These are phyloP conservation scores for Quercus suber DNA, from an alignment of 306 rosid species.

Conservation along the genomic window DNA sequence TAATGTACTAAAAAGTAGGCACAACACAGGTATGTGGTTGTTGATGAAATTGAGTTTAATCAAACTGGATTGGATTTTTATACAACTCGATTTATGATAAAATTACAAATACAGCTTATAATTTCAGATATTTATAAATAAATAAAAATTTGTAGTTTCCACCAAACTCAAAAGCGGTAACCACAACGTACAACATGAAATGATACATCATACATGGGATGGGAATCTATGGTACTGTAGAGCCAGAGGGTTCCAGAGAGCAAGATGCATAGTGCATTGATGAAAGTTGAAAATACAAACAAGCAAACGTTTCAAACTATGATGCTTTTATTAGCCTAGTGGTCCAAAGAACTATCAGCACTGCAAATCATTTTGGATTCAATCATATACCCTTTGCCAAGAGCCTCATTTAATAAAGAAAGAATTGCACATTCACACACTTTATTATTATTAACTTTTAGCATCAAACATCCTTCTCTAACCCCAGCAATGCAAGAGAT, in stretches of 20 bases:
- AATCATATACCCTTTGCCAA: not conserved
- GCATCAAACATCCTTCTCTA: too few species aligned
- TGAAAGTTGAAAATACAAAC: not conserved
- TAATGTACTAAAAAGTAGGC: too few species aligned
- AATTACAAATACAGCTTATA: not conserved
- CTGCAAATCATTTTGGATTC: not conserved
- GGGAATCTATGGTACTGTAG: slow-evolving; percentile 15
- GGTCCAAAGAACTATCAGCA: not conserved
- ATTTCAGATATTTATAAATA: not conserved
- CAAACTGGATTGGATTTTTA: too few species aligned
- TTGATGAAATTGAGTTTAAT: too few species aligned
- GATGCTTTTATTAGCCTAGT: not conserved
- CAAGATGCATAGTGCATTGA: not conserved
- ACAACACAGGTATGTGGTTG: too few species aligned
- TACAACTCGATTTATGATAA: not conserved
- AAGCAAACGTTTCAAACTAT: not conserved
- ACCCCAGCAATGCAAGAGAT: too few species aligned
- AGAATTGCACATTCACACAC: not conserved
- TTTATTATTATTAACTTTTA: too few species aligned
- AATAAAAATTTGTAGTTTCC: not conserved
- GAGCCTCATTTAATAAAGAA: not conserved
- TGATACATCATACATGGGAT: not conserved
- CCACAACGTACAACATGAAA: not conserved
- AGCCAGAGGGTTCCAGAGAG: not conserved
- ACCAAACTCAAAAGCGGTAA: not conserved